These are phyloP conservation scores for Saccharomycopsis babjevae DNA, from an alignment of 805 yeast genomes.

Conservation along the genomic window DNA sequence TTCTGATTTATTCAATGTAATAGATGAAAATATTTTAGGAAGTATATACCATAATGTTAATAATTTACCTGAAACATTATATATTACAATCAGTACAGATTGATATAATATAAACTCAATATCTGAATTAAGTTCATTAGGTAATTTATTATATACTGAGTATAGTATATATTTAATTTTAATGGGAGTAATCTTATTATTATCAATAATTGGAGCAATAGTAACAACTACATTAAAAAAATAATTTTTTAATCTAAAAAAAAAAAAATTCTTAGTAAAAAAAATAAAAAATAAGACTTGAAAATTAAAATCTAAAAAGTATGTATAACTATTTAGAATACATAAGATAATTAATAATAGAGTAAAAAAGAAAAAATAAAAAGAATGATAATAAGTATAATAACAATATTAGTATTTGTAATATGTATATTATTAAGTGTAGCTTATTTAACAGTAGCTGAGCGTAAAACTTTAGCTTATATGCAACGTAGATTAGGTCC, in stretches of 20 bases:
- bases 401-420: slow-evolving; percentile 15
- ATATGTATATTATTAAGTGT: slow-evolving; percentile 13
- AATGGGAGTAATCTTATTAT: slow-evolving; percentile 12
- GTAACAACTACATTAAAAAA: slow-evolving; percentile 5
- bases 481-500: too few relatives aligned
- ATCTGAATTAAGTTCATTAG: slow-evolving; percentile 13
- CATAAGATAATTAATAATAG: background rate
- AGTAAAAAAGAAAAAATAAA: slow-evolving; percentile 5
- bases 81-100: slow-evolving; percentile 3
- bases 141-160: slow-evolving; percentile 17
- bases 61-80: background rate
- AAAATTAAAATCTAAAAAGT: background rate
- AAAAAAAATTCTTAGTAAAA: background rate
- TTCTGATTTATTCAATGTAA: slow-evolving; percentile 1
- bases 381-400: slow-evolving; percentile 5
- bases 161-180: slow-evolving; percentile 14
- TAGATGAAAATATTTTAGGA: background rate
- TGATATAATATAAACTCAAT: slow-evolving; percentile 8
- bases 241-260: background rate
- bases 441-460: too few relatives aligned
- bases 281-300: background rate
- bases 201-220: slow-evolving; percentile 18
- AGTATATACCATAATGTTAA: slow-evolving; percentile 8
- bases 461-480: too few relatives aligned
- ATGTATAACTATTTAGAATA: background rate